phyloP scores from a whole-genome alignment of 2,329 filamentous ascomycete genomes.

The Albophoma yamanashiensis region DNA sequence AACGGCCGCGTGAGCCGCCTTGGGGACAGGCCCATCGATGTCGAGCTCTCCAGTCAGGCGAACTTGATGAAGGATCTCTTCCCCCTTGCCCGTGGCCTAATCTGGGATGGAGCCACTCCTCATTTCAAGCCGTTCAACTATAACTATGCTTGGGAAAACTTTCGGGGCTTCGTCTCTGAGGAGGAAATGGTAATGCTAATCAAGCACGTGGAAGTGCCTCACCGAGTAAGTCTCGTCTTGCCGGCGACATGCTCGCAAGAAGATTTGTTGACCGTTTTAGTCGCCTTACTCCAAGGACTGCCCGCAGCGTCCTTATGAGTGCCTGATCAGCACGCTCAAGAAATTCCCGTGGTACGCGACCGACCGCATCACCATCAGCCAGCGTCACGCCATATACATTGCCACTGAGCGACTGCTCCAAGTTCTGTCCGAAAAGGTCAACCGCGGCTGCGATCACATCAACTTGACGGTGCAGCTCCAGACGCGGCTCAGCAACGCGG shows the following conservation, averaged over 20 bases:
- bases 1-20: constrained; percentile 36
- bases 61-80: constrained; percentile 53
- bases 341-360: constrained; percentile 55
- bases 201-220: constrained; percentile 51
- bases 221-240: constrained; percentile 38
- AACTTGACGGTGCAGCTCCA: constrained; percentile 43
- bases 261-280: constrained; percentile 20
- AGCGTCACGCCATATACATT: constrained; percentile 43
- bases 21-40: constrained; percentile 45
- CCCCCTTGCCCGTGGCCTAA: constrained; percentile 43
- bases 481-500: constrained; percentile 38
- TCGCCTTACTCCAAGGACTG: constrained; percentile 50
- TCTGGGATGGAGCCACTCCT: constrained; percentile 41
- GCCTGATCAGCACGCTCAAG: constrained; percentile 50
- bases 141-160: constrained; percentile 37
- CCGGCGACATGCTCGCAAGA: neutral
- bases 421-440: constrained; percentile 31
- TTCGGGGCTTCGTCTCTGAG: constrained; percentile 48
- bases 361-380: constrained; percentile 43
- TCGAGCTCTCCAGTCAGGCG: constrained; percentile 45
- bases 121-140: constrained; percentile 21
- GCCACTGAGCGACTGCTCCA: constrained; percentile 37
- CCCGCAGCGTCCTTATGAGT: constrained; percentile 55
- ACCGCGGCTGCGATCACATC: constrained; percentile 24
- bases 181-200: constrained; percentile 55